Evolutionary conservation across 1,139 yeast species (phyloP), one percentile per base, ranked within the genome.

Genomic region (Meyerozyma athensensis): DNA sequence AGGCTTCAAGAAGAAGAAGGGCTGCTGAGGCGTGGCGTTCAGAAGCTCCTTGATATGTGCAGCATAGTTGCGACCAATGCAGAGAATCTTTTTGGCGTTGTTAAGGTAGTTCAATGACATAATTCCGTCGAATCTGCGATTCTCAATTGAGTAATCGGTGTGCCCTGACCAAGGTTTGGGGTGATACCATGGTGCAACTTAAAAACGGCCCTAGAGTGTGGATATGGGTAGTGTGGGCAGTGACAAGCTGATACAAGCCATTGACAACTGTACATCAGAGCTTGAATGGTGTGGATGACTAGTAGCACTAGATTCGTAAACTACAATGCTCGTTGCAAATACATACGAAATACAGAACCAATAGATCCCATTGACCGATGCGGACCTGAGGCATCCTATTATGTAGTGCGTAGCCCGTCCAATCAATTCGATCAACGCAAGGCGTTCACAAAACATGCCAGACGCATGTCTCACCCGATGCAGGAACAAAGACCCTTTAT

Each of bases 21-120:
- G 98, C 49, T 79, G 84, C 37, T 72, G 69, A 2, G 98, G 97
- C 26, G 76, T 72, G 22, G 75, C 63, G 56, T 89, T 92, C 67
- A 86, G 85, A 41, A 92, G 71, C 60, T 92, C 98, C 48, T 84
- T 78, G 58, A 89, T 86, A 53, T 92, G 98, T 30, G 95, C 97
- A 5, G 87, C 95, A 58, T 89, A 92, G 63, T 92, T 92, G 49
- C 99, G 82, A 35, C 98, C 98, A 47, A 92, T 90, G 61, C 98
- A 92, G 32, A 92, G 75, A 56, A 90, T 79, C 65, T 92, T 92
- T 35, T 84, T 72, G 2, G 94, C 94, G 24, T 67, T 59, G 43
- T 76, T 79, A 32, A 81, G 66, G 55, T 82, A 86, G 30, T 71
- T 65, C 53, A 71, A 69, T 12, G 83, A 72, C 83, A 77, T 77